Evolutionary conservation across 768 basidiomycete genomes (phyloP).

Genomic region (Rhodocollybia butyracea): DNA sequence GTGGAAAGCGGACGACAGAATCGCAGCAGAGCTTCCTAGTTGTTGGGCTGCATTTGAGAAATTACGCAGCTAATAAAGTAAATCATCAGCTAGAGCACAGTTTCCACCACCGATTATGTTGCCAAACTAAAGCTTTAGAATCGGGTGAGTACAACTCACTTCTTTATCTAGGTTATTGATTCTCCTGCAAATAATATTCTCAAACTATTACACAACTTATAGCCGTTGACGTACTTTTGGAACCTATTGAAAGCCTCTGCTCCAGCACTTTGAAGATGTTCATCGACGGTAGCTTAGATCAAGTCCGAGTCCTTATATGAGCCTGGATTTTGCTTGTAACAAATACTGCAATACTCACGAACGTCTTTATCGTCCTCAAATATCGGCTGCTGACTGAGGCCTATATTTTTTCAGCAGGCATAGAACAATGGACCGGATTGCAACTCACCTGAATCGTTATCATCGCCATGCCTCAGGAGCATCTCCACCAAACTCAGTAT

Average conservation of each 20-base stretch:
- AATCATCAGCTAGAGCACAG: neutral
- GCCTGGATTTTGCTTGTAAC: neutral
- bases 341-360: constrained; percentile 43
- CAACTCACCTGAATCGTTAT: constrained; percentile 27
- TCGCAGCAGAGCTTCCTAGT: constrained; percentile 73
- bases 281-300: constrained; percentile 56
- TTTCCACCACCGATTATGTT: neutral
- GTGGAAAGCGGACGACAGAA: constrained; percentile 70
- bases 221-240: constrained; percentile 41
- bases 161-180: constrained; percentile 65
- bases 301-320: neutral
- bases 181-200: constrained; percentile 33
- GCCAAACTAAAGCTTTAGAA: neutral
- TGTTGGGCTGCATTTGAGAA: constrained; percentile 77
- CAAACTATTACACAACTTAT: constrained; percentile 4
- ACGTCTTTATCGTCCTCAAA: constrained; percentile 65
- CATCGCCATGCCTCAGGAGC: constrained; percentile 37
- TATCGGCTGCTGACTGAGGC: constrained; percentile 36
- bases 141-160: constrained; percentile 33
- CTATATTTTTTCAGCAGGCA: neutral
- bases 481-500: constrained; percentile 51
- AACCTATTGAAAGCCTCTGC: constrained; percentile 65
- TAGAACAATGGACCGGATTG: neutral
- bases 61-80: constrained; percentile 56
- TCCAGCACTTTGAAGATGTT: constrained; percentile 65